Conservation (phyloP, 257 asterid genomes). For the Agastache rugosa region DNA sequence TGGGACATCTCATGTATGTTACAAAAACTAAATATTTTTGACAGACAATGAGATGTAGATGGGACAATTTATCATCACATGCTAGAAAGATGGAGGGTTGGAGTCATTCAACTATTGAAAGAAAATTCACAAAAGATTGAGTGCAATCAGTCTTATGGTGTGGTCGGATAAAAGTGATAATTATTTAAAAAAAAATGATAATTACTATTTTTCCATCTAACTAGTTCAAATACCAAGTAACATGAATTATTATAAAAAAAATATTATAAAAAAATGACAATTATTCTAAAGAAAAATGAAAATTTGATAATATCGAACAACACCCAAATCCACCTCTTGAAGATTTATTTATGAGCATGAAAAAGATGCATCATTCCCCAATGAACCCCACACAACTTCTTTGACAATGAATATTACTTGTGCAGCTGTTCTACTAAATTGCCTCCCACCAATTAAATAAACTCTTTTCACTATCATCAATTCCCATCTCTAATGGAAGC, state of each 20-base stretch:
- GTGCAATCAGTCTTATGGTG: no score
- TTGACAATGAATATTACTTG: background rate
- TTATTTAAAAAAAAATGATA: no score
- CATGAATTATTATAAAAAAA: no score
- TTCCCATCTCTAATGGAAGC: slow-evolving; percentile 2
- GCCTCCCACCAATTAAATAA: background rate
- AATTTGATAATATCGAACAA: no score
- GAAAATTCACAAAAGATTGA: no score
- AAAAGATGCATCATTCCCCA: slow-evolving; percentile 31
- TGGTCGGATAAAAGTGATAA: no score
- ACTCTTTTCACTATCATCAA: background rate
- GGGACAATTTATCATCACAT: slow-evolving; percentile 33
- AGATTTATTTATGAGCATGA: background rate
- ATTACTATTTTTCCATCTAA: no score
- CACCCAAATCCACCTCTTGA: background rate
- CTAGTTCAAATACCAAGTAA: no score
- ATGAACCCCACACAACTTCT: slow-evolving; percentile 24
- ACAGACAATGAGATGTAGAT: slow-evolving; percentile 19
- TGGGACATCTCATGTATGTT: background rate
- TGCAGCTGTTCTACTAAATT: slow-evolving; percentile 2
- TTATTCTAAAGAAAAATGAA: no score
- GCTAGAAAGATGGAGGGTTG: slow-evolving; percentile 16
- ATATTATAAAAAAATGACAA: no score
- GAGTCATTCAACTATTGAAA: background rate
- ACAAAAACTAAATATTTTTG: background rate